Base-by-base conservation (phyloP, 2,329 filamentous ascomycete genomes). In the Apiospora malaysiana region DNA sequence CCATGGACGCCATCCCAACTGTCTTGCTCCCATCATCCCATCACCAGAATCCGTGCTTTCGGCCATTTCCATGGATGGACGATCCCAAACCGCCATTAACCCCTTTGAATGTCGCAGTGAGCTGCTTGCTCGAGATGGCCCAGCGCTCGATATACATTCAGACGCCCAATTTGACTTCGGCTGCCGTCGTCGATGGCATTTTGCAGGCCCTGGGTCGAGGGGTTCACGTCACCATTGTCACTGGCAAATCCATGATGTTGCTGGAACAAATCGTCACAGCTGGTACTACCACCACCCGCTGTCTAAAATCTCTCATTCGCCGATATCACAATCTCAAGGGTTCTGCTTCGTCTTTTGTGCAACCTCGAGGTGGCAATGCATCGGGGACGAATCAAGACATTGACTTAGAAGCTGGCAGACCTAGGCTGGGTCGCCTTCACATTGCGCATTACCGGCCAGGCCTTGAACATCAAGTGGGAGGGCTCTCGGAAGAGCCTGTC, bases 181-280 rank as follows among this genome's bases (percentile, higher is more conserved):
- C 85, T 66, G 86, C 91, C 0, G 89, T 93, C 0, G 81, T 94
- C 0, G 81, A 86, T 0, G 89, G 88, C 0, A 79, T 97, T 0
- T 75, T 92, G 0, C 82, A 82, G 0, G 91, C 92, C 0, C 81
- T 95, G 0, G 75, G 81, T 4, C 86, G 92, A 0, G 92, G 93
- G 1, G 87, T 96, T 14, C 81, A 92, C 69, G 89, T 97, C 1
- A 84, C 84, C 9, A 86, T 95, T 59, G 83, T 92, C 8, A 94
- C 92, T 0, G 91, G 90, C 74, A 86, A 86, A 71, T 83, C 84
- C 18, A 90, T 95, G 85, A 95, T 94, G 93, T 78, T 93, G 21
- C 81, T 93, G 42, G 94, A 97, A 81, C 94, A 97, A 79, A 83
- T 96, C n/a, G 83, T 94, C 32, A 96, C 93, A 0, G 91, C 93